Base-by-base conservation (phyloP, 257 asterid species). In the Solanum piurae region DNA sequence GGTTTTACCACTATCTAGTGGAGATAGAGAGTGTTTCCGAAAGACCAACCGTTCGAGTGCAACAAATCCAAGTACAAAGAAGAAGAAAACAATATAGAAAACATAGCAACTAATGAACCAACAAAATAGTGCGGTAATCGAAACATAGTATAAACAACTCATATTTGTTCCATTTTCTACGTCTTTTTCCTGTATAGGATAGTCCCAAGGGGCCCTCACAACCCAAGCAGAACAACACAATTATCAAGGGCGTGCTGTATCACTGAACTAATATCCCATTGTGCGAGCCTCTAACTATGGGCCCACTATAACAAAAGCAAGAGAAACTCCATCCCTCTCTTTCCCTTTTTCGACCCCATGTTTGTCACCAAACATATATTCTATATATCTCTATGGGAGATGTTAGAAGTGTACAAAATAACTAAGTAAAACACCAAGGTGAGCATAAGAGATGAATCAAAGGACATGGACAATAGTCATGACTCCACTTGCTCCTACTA, bases 401-500 rank as follows among this genome's bases (percentile, higher is more conserved):
- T 80, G 42, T 46, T 46, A 29, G 2, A 80, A 46, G 85, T 29
- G 68, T 69, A 29, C 42, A 5, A 80, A 31, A 82, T 82, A 82
- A 49, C 69, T 14, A 49, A 49, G 69, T 82, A 18, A 16, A 29
- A 46, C 42, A 46, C 31, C 29, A 37, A 80, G 68, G 68, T 33
- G n/a, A 52, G 4, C 62, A 18, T 55, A 55, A 55, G 62, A 2
- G 4, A 31, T 9, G 18, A 27, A 49, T 82, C 27, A 29, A 82
- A 82, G 18, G 42, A 80, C 85, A 80, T 80, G 10, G 16, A 13
- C 66, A 46, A 80, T 46, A 16, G 86, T 82, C 31, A 82, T 31
- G 69, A 82, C 44, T 49, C 69, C 44, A 82, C 86, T 80, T 64
- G 66, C 64, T 88, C 89, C 88, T 89, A 89, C 89, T 89, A 88